A percentile compares a stretch with the other conserved stretches of the same genome.
phyloP scores from a whole-genome alignment of 2,329 filamentous ascomycete genomes.

The Lasiodiplodia citricola region DNA sequence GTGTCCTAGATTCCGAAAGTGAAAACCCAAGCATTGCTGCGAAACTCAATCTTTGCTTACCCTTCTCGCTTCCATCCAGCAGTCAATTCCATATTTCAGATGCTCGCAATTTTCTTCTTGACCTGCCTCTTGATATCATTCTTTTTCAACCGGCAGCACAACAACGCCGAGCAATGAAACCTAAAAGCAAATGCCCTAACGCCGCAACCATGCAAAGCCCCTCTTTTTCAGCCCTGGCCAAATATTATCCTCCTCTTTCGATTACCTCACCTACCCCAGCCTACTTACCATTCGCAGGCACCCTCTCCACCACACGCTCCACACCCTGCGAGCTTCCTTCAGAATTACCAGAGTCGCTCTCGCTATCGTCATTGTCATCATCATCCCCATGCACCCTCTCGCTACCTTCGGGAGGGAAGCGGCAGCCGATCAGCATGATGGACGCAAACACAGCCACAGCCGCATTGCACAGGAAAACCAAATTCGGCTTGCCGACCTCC shows the following conservation, averaged over 20 bases:
- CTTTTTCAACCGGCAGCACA: not conserved
- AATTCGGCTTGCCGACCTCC: constrained; percentile 61
- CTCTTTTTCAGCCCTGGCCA: too few relatives aligned
- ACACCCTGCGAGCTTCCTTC: not conserved
- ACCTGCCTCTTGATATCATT: not conserved
- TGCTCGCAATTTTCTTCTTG: not conserved
- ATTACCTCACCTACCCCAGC: not conserved
- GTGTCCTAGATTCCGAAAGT: not conserved
- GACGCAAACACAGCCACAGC: constrained; percentile 62
- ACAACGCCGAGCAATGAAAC: not conserved
- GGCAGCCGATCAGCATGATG: constrained; percentile 50
- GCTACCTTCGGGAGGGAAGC: constrained; percentile 53
- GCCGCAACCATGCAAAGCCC: not conserved
- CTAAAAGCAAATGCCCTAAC: not conserved
- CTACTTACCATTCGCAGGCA: not conserved
- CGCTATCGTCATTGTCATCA: not conserved
- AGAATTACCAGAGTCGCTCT: not conserved
- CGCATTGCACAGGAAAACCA: constrained; percentile 72
- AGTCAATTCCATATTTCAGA: not conserved
- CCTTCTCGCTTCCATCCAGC: not conserved
- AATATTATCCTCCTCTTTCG: too few relatives aligned
- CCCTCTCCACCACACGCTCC: not conserved
- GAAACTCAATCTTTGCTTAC: not conserved
- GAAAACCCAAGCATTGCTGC: not conserved
- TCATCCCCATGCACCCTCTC: constrained; percentile 27